Evolutionary conservation across 768 basidiomycete genomes (phyloP).

Genomic region (Xerocomus spinulosus): DNA sequence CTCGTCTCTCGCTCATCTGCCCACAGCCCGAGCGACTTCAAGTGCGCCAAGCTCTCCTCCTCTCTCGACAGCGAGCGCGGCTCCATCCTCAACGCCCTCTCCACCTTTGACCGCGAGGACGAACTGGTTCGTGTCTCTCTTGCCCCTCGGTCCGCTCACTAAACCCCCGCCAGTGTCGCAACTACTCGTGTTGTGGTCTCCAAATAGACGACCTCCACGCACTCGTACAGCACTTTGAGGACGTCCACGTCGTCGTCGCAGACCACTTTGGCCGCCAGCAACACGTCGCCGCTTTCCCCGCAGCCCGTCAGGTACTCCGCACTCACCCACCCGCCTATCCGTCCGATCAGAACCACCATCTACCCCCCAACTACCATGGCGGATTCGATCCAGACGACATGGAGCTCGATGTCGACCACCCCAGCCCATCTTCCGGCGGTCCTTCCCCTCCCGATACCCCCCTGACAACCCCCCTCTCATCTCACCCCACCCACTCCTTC

Average conservation of each 20-base stretch:
- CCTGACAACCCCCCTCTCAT: slow-evolving; percentile 38
- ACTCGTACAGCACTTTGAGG: slow-evolving; percentile 89
- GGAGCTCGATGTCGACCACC: slow-evolving; percentile 67
- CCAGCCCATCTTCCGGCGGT: slow-evolving; percentile 44
- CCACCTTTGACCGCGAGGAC: slow-evolving; percentile 62
- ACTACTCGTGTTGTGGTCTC: slow-evolving; percentile 88
- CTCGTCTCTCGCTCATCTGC: not conserved
- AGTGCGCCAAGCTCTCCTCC: slow-evolving; percentile 42
- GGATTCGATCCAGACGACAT: slow-evolving; percentile 74
- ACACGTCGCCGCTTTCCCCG: slow-evolving; percentile 34
- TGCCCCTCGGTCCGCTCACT: not conserved
- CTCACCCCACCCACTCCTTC: slow-evolving; percentile 31
- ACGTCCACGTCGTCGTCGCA: slow-evolving; percentile 78
- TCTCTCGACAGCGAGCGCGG: slow-evolving; percentile 61
- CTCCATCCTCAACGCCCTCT: slow-evolving; percentile 60
- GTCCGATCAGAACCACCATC: slow-evolving; percentile 27
- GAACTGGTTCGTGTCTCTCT: slow-evolving; percentile 54
- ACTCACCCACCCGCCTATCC: slow-evolving; percentile 29
- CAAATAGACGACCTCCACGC: slow-evolving; percentile 73
- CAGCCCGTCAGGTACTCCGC: slow-evolving; percentile 28
- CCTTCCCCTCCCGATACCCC: slow-evolving; percentile 42
- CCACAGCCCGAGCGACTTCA: slow-evolving; percentile 43
- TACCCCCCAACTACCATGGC: slow-evolving; percentile 31
- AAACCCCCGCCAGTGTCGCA: slow-evolving; percentile 52
- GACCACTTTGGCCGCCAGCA: slow-evolving; percentile 39